A percentile compares a stretch with the other conserved stretches of the same genome.
Conservation (phyloP, 179 eudicot genomes). For the Patellifolia procumbens region DNA sequence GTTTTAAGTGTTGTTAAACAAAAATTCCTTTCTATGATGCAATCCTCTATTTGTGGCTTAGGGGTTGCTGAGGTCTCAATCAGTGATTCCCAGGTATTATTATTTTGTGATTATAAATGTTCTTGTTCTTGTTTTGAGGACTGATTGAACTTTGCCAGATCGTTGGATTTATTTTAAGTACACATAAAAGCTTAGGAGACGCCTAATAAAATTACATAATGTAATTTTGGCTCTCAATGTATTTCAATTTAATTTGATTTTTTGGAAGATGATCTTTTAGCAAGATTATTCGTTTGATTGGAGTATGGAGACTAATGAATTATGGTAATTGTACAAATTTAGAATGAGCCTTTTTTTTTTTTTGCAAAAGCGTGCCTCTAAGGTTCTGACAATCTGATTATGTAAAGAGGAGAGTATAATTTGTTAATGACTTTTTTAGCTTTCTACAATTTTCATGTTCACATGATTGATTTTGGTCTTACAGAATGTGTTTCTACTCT, state of each 20-base stretch:
- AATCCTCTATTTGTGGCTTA: conserved; percentile 26
- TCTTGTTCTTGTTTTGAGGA: background rate
- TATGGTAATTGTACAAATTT: too few species aligned
- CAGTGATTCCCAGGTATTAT: conserved; percentile 58
- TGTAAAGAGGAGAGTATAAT: too few species aligned
- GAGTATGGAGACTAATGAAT: background rate
- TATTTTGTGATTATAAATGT: background rate
- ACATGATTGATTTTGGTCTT: conserved; percentile 3
- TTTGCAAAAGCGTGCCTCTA: too few species aligned
- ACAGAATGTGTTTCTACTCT: background rate
- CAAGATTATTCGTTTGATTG: background rate
- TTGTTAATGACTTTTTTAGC: background rate
- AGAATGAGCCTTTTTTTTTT: too few species aligned
- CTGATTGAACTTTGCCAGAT: background rate
- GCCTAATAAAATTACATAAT: too few species aligned
- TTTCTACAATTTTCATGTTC: background rate
- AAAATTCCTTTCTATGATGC: background rate
- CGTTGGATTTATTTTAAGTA: too few species aligned
- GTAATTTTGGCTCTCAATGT: too few species aligned
- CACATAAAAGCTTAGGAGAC: too few species aligned
- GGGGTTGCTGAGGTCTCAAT: conserved; percentile 80
- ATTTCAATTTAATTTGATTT: too few species aligned
- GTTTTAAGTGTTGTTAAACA: background rate
- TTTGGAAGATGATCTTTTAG: too few species aligned
- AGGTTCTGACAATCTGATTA: too few species aligned